phyloP scores from a whole-genome alignment of 345 rosid species.

The Brassica incana region DNA sequence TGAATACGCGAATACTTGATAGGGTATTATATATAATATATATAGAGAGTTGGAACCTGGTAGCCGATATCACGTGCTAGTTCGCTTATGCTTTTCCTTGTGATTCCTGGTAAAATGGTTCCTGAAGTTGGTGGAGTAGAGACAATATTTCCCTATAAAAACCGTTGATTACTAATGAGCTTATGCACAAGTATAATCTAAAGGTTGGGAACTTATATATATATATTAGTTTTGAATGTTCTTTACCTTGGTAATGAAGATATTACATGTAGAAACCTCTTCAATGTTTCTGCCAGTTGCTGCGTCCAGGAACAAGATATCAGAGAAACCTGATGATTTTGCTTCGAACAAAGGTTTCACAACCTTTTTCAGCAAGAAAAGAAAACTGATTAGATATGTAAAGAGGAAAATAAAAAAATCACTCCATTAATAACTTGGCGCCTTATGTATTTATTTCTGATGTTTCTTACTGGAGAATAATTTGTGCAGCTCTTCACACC shows the following conservation, averaged over 20 bases:
- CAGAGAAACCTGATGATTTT: conserved; percentile 65
- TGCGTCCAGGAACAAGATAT: conserved; percentile 61
- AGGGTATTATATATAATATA: not conserved
- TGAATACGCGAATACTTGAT: not conserved
- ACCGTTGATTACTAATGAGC: not conserved
- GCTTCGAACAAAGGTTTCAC: conserved; percentile 50
- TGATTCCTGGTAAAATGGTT: conserved; percentile 87
- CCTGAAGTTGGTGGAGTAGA: conserved; percentile 82
- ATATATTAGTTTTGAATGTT: not conserved
- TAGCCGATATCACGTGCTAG: conserved; percentile 75
- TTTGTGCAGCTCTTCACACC: conserved; percentile 62
- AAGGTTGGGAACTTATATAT: not conserved
- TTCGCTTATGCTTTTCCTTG: conserved; percentile 81
- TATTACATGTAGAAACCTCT: conserved; percentile 62
- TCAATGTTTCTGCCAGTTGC: conserved; percentile 55
- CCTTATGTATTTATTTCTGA: conserved; percentile 4
- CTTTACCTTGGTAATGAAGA: conserved; percentile 57
- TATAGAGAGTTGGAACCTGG: conserved; percentile 46
- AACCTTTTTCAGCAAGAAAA: conserved; percentile 39
- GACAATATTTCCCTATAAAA: conserved; percentile 57
- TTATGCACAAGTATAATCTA: not conserved
- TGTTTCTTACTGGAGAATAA: conserved; percentile 55
- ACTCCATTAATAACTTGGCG: conserved; percentile 1
- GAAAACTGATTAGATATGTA: not conserved
- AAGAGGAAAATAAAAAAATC: not conserved